Evolutionary conservation across 2,329 filamentous ascomycete genomes (phyloP).

Genomic region (Alternaria metachromatica): DNA sequence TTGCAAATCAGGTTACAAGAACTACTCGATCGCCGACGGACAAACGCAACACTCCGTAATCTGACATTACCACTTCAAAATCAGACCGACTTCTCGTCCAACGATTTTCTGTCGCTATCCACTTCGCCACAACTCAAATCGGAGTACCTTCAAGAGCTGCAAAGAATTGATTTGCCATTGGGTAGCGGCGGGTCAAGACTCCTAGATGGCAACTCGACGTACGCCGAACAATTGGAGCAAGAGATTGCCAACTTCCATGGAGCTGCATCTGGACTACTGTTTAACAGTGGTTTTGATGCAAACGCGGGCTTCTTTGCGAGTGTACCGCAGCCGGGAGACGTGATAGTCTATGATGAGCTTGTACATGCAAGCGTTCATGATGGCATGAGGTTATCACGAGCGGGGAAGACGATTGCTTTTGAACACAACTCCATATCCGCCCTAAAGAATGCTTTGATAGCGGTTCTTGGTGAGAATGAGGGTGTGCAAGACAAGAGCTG

Average conservation of each 20-base stretch:
- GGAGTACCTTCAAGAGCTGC: slow-evolving; percentile 58
- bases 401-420: slow-evolving; percentile 58
- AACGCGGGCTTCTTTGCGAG: slow-evolving; percentile 57
- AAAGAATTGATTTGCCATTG: slow-evolving; percentile 50
- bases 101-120: slow-evolving; percentile 69
- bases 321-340: slow-evolving; percentile 55
- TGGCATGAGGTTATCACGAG: slow-evolving; percentile 70
- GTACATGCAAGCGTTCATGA: slow-evolving; percentile 82
- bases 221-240: slow-evolving; percentile 65
- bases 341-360: slow-evolving; percentile 71
- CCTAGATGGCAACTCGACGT: slow-evolving; percentile 68
- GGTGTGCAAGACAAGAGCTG: slow-evolving; percentile 22
- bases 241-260: slow-evolving; percentile 67
- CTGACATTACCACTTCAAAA: slow-evolving; percentile 38
- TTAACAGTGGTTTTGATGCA: slow-evolving; percentile 63
- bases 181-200: slow-evolving; percentile 67
- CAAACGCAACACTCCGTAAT: slow-evolving; percentile 41
- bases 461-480: slow-evolving; percentile 21
- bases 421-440: slow-evolving; percentile 61
- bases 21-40: slow-evolving; percentile 51
- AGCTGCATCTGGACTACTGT: slow-evolving; percentile 64
- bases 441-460: slow-evolving; percentile 51
- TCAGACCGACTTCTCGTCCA: slow-evolving; percentile 67
- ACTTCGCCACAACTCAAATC: slow-evolving; percentile 56
- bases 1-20: slow-evolving; percentile 33